phyloP scores from a whole-genome alignment of 805 yeast genomes.

The Candida ponderosae region DNA sequence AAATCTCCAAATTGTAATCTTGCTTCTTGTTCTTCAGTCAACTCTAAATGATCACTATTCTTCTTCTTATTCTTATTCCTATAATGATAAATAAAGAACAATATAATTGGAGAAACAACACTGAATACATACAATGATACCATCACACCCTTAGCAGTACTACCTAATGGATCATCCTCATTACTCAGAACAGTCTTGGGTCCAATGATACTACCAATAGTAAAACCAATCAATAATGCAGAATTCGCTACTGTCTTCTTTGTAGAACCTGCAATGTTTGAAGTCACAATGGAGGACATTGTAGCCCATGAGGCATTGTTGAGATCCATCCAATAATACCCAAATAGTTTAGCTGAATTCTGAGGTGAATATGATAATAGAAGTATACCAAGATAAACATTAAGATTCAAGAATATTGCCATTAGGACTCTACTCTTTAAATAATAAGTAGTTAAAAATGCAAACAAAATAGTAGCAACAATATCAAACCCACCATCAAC shows the following conservation, averaged over 20 bases:
- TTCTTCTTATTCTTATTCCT: neutral
- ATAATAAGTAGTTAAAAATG: conserved; percentile 21
- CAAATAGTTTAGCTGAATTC: neutral
- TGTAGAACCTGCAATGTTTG: conserved; percentile 64
- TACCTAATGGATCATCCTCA: conserved; percentile 54
- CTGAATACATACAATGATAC: conserved; percentile 26
- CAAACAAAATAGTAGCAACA: conserved; percentile 24
- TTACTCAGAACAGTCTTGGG: conserved; percentile 58
- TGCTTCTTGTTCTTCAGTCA: conserved; percentile 19
- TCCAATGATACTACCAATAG: conserved; percentile 65
- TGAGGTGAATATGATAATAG: neutral
- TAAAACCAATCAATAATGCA: conserved; percentile 52
- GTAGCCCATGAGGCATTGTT: conserved; percentile 28
- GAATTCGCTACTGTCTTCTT: conserved; percentile 58
- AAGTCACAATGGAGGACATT: conserved; percentile 25
- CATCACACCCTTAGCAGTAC: conserved; percentile 44
- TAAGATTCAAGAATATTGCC: neutral
- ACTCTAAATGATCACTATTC: conserved; percentile 18
- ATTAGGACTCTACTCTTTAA: conserved; percentile 19
- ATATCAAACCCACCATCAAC: conserved; percentile 24
- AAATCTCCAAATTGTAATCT: conserved; percentile 31
- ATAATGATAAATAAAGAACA: neutral
- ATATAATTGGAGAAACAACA: conserved; percentile 6
- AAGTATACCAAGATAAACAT: neutral
- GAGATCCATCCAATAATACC: conserved; percentile 22